Percentiles rank a stretch among this genome's conserved stretches.
Evolutionary conservation across 2,329 filamentous ascomycete genomes (phyloP).

Genomic region (Hirsutella rhossiliensis): DNA sequence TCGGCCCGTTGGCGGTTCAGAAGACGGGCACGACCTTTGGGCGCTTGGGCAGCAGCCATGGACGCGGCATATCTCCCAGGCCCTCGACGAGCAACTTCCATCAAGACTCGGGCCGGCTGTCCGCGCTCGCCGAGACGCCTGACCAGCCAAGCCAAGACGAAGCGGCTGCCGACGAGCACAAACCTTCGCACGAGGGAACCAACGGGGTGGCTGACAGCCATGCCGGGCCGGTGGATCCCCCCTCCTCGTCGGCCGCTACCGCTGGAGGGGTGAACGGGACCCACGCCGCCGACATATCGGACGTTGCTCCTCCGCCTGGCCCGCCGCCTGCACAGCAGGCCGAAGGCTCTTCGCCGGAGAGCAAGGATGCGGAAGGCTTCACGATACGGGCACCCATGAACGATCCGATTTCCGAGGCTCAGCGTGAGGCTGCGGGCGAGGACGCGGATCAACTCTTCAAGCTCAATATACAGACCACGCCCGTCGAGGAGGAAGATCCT

Average conservation of each 20-base stretch:
- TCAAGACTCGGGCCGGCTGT: conserved; percentile 39
- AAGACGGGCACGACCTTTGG: conserved; percentile 45
- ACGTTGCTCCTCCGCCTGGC: conserved; percentile 38
- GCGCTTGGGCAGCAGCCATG: conserved; percentile 53
- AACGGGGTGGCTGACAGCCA: conserved; percentile 29
- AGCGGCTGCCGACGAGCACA: conserved; percentile 6
- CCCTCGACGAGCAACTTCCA: conserved; percentile 47
- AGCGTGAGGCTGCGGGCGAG: conserved; percentile 47
- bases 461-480: conserved; percentile 66
- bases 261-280: conserved; percentile 34
- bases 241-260: conserved; percentile 13
- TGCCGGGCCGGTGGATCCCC: conserved; percentile 17
- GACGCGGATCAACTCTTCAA: conserved; percentile 60
- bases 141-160: conserved; percentile 20
- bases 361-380: conserved; percentile 63
- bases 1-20: conserved; percentile 41
- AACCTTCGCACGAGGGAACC: conserved; percentile 27
- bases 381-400: conserved; percentile 54
- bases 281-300: conserved; percentile 32
- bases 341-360: conserved; percentile 22
- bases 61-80: conserved; percentile 40
- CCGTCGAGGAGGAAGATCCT: conserved; percentile 66
- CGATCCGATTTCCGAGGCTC: conserved; percentile 59
- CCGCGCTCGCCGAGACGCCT: conserved; percentile 46
- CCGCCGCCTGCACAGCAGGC: conserved; percentile 34